phyloP scores from a whole-genome alignment of 2,329 filamentous ascomycete genomes.

The Thelonectria discophora region DNA sequence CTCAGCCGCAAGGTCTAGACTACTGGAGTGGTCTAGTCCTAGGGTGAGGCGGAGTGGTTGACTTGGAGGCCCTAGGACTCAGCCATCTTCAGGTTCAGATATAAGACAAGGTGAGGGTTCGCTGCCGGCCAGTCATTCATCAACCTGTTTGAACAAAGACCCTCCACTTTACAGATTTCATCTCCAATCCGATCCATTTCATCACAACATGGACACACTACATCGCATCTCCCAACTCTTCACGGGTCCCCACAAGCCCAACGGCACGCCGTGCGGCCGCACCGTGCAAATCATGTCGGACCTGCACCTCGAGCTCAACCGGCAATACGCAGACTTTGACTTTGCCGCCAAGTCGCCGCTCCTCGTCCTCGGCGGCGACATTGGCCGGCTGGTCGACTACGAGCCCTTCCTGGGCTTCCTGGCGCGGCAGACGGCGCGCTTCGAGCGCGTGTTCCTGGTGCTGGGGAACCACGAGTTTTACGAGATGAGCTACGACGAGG shows the following conservation, averaged over 20 bases:
- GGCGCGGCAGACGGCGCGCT: constrained; percentile 50
- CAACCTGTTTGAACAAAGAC: background rate
- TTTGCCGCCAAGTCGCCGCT: constrained; percentile 53
- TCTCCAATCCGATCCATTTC: background rate
- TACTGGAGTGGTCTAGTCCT: background rate
- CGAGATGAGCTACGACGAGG: constrained; percentile 50
- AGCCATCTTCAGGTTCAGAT: background rate
- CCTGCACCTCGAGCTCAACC: constrained; percentile 58
- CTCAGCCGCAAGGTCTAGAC: background rate
- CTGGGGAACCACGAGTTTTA: constrained; percentile 67
- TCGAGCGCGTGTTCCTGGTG: constrained; percentile 56
- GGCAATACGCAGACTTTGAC: constrained; percentile 54
- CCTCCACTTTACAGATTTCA: background rate
- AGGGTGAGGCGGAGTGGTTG: constrained; percentile 1
- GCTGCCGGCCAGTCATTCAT: background rate
- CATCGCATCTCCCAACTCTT: constrained; percentile 33
- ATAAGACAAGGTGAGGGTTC: background rate
- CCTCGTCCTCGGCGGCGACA: constrained; percentile 60
- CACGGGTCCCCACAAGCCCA: constrained; percentile 25
- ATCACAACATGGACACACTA: constrained; percentile 27
- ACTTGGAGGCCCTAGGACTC: background rate
- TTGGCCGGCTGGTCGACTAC: constrained; percentile 59
- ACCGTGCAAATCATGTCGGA: constrained; percentile 55
- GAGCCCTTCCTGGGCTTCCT: constrained; percentile 56
- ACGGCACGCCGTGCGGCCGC: constrained; percentile 32